Percentiles rank a stretch among this genome's conserved stretches.
These are phyloP conservation scores for Camelina laxa DNA, from an alignment of 345 rosid genomes.

Conservation along the genomic window DNA sequence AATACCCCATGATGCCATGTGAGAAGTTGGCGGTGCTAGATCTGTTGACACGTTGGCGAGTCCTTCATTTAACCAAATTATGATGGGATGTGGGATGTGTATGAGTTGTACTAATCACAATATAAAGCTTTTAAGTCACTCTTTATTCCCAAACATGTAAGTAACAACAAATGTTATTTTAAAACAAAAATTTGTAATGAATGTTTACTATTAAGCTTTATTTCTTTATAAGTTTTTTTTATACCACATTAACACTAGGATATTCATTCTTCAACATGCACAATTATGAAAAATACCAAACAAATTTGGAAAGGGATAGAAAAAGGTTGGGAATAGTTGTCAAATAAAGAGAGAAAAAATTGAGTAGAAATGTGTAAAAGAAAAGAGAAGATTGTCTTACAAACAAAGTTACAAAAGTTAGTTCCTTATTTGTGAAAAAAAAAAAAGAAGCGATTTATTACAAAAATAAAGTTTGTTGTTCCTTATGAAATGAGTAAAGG, in stretches of 20 bases:
- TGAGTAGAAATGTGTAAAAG: conserved; percentile 26
- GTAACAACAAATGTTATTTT: background rate
- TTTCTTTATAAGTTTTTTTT: background rate
- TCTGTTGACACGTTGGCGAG: conserved; percentile 45
- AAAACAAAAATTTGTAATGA: background rate
- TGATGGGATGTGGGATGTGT: conserved; percentile 35
- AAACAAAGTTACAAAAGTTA: conserved; percentile 44
- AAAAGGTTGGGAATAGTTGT: background rate
- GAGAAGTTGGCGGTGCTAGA: conserved; percentile 44
- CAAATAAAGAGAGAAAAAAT: background rate
- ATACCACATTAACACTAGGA: background rate
- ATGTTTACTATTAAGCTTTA: background rate
- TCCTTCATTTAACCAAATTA: conserved; percentile 17
- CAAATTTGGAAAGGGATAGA: background rate
- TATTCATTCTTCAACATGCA: background rate
- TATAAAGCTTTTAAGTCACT: conserved; percentile 37
- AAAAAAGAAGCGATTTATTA: background rate
- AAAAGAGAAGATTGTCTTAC: conserved; percentile 12
- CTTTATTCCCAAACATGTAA: conserved; percentile 12
- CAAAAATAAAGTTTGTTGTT: background rate
- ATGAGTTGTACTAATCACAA: conserved; percentile 41
- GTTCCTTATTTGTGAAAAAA: background rate
- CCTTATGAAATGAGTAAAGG: conserved; percentile 39
- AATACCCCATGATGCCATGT: conserved; percentile 40
- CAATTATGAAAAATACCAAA: conserved; percentile 24